A percentile compares a stretch with the other conserved stretches of the same genome.
Evolutionary conservation across 495 filamentous ascomycete species (phyloP).

Genomic region (Xylaria scruposa): DNA sequence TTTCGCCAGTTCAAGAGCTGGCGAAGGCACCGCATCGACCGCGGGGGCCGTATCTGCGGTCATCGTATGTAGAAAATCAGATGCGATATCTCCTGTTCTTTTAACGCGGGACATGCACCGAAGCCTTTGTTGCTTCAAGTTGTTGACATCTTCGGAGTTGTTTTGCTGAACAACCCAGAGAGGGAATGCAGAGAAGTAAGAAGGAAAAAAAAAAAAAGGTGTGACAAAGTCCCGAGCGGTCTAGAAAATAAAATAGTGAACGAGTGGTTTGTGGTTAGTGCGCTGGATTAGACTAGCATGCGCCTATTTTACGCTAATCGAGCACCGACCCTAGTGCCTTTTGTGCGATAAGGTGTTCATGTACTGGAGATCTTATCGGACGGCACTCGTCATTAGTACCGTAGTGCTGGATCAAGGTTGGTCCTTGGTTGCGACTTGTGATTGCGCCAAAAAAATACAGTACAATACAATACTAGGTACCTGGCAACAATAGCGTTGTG

Average conservation of each 20-base stretch:
- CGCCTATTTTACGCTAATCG: neutral
- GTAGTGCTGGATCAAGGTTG: neutral
- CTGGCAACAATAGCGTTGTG: neutral
- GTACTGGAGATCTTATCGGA: conserved; percentile 19
- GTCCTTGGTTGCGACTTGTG: neutral
- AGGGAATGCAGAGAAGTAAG: conserved; percentile 10
- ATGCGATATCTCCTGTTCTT: neutral
- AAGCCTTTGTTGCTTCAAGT: conserved; percentile 17
- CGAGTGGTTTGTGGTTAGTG: conserved; percentile 17
- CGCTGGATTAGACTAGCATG: neutral
- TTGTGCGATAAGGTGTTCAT: conserved; percentile 19
- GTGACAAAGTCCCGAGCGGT: conserved; percentile 5
- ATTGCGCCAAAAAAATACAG: neutral
- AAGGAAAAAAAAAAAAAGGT: neutral
- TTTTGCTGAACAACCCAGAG: conserved; percentile 24
- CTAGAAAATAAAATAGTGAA: conserved; percentile 23
- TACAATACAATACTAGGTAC: neutral
- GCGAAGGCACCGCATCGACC: conserved; percentile 19
- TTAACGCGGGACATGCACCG: conserved; percentile 6
- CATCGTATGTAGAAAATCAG: conserved; percentile 17
- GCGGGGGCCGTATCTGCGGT: conserved; percentile 15
- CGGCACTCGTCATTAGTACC: conserved; percentile 7
- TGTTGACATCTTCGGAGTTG: conserved; percentile 34
- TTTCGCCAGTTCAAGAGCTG: conserved; percentile 33
- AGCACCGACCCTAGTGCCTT: neutral